Percentiles rank a stretch among this genome's conserved stretches.
Evolutionary conservation across 75 land plant species (phyloP).

Genomic region (Selaginella moellendorffii): DNA sequence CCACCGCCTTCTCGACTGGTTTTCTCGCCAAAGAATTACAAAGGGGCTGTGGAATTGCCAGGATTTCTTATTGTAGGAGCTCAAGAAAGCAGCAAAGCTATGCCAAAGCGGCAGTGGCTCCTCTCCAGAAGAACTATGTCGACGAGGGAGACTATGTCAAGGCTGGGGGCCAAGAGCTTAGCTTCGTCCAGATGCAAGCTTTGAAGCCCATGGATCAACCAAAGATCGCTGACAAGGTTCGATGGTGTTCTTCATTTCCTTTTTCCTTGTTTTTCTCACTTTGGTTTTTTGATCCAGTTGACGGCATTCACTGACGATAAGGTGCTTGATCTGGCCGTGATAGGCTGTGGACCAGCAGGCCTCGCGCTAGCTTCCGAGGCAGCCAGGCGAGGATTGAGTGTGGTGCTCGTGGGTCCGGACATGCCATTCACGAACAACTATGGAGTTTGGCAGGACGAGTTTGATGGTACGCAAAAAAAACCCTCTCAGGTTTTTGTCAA

Average conservation of each 20-base stretch:
- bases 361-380: conserved; percentile 89
- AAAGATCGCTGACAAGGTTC: conserved; percentile 70
- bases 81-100: no score
- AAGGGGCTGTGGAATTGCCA: no score
- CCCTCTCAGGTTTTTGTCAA: no score
- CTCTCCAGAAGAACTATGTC: conserved; percentile 9
- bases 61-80: no score
- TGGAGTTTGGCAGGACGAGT: conserved; percentile 98
- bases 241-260: not conserved
- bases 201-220: conserved; percentile 55
- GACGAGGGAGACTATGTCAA: conserved; percentile 74
- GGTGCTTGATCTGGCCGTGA: conserved; percentile 68
- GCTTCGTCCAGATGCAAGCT: conserved; percentile 72
- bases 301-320: not conserved
- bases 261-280: not conserved
- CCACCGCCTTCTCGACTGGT: no score
- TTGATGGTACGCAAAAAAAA: conserved; percentile 59
- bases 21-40: no score
- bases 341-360: conserved; percentile 99
- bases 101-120: not conserved
- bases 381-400: conserved; percentile 69
- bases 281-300: conserved; percentile 2
- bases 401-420: conserved; percentile 96
- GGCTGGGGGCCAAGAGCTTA: conserved; percentile 64
- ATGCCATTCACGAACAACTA: conserved; percentile 96